Conservation (phyloP, 2,329 filamentous ascomycete genomes). For the Monosporascus sp. region DNA sequence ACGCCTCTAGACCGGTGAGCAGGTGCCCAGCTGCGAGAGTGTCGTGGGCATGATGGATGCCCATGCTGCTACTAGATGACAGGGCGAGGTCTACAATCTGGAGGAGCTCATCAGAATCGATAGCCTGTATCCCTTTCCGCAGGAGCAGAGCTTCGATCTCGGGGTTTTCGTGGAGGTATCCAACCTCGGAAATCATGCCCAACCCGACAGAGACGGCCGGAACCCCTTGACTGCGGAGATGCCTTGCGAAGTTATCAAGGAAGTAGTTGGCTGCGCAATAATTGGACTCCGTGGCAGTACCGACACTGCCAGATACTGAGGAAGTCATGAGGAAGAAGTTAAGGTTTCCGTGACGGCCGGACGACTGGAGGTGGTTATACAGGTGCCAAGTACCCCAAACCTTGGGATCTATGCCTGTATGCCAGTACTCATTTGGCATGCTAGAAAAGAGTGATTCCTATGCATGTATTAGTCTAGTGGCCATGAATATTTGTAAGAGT, state of each 20-base stretch:
- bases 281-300: constrained; percentile 25
- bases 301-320: constrained; percentile 20
- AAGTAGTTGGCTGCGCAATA: constrained; percentile 29
- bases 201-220: constrained; percentile 24
- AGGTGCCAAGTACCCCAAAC: neutral
- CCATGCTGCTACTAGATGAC: constrained; percentile 2
- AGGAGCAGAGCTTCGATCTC: constrained; percentile 29
- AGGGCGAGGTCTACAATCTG: constrained; percentile 22
- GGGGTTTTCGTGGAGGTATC: constrained; percentile 29
- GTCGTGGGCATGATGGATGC: neutral
- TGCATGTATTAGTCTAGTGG: neutral
- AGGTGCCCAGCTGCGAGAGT: constrained; percentile 11
- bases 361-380: neutral
- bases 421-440: neutral
- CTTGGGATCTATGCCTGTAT: neutral
- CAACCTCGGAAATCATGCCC: constrained; percentile 31
- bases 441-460: neutral
- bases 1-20: constrained; percentile 19
- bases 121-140: constrained; percentile 29
- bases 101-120: constrained; percentile 27
- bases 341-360: neutral
- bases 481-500: neutral
- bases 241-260: constrained; percentile 28
- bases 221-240: constrained; percentile 19
- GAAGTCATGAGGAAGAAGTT: neutral